phyloP scores from a whole-genome alignment of 2,329 filamentous ascomycete genomes.

The Fusarium buharicum region DNA sequence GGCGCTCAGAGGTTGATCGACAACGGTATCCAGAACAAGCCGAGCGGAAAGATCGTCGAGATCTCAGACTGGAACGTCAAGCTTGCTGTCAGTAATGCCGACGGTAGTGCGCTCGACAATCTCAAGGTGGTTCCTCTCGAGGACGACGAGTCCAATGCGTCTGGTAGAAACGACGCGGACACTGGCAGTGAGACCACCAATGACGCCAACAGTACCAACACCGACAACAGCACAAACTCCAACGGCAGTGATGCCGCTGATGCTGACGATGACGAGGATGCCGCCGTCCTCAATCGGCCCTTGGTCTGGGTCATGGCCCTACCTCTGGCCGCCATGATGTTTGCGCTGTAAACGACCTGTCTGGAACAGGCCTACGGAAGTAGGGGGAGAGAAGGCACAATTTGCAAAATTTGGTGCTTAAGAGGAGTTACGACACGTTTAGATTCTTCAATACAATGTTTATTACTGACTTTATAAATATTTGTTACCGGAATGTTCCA shows the following conservation, averaged over 20 bases:
- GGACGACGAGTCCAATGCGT: conserved; percentile 58
- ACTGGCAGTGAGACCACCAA: conserved; percentile 47
- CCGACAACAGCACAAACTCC: conserved; percentile 32
- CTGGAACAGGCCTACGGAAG: background rate
- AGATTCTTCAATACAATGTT: conserved; percentile 33
- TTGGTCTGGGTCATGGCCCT: conserved; percentile 49
- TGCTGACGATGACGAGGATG: conserved; percentile 45
- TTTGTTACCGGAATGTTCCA: background rate
- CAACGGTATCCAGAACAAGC: conserved; percentile 74
- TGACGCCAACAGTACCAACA: conserved; percentile 37
- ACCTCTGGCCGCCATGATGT: conserved; percentile 50
- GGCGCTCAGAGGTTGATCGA: conserved; percentile 78
- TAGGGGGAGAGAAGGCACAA: conserved; percentile 6
- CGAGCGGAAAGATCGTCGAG: conserved; percentile 73
- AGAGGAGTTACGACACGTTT: conserved; percentile 21
- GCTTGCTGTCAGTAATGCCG: conserved; percentile 54
- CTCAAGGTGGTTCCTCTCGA: conserved; percentile 60
- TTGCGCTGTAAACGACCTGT: conserved; percentile 43
- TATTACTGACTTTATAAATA: conserved; percentile 8
- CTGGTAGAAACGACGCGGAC: conserved; percentile 55
- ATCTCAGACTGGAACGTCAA: conserved; percentile 71
- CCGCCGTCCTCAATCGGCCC: conserved; percentile 46
- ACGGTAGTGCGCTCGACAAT: conserved; percentile 55
- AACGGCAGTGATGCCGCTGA: conserved; percentile 35
- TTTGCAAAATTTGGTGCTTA: conserved; percentile 27